Conservation (phyloP, 208 protist species). For the Trichomonas vaginalis region DNA sequence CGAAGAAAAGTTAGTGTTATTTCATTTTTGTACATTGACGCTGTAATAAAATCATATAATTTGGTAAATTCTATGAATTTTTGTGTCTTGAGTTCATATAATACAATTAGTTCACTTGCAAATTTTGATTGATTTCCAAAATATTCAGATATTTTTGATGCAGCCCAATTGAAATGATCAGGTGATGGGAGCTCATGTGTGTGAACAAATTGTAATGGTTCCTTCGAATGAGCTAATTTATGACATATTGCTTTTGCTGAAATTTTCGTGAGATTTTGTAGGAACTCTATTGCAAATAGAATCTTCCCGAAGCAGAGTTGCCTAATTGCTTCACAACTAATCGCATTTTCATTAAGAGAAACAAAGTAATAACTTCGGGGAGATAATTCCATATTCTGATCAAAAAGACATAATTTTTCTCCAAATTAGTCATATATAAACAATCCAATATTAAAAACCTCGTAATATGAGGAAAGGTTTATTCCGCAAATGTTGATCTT, state of each 20-base stretch:
- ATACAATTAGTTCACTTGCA: background rate
- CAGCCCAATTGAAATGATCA: background rate
- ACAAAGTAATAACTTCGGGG: background rate
- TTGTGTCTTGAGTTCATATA: background rate
- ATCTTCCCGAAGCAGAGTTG: background rate
- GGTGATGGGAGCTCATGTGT: background rate
- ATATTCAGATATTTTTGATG: background rate
- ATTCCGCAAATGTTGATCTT: no score
- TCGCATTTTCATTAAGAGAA: background rate
- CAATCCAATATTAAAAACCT: no score
- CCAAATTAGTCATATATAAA: no score
- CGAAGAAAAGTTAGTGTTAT: background rate
- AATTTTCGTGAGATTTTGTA: background rate
- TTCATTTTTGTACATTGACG: background rate
- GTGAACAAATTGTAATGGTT: background rate
- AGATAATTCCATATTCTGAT: background rate
- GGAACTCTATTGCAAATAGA: background rate
- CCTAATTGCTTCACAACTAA: background rate
- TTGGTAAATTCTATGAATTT: background rate
- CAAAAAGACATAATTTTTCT: no score
- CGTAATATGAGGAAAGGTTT: no score
- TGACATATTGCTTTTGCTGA: background rate
- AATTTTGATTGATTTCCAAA: background rate
- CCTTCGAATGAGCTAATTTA: background rate
- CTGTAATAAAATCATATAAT: background rate